Evolutionary conservation across 1,284 basidiomycete species (phyloP).

Genomic region (Acaromyces ingoldii): DNA sequence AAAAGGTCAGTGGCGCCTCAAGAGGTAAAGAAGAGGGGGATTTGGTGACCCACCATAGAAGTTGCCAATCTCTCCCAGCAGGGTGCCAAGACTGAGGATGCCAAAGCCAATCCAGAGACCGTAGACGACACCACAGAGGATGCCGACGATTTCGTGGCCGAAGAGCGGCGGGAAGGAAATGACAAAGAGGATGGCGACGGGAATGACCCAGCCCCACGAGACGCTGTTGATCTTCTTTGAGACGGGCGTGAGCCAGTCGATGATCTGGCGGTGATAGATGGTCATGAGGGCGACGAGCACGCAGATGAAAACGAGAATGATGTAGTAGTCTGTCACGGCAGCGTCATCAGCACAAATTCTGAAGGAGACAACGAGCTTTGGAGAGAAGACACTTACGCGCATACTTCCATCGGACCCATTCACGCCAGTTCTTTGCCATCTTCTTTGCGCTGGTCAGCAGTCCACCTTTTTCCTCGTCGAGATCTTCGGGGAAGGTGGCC

Average conservation of each 20-base stretch:
- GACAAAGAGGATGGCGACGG: slow-evolving; percentile 71
- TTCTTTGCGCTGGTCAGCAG: slow-evolving; percentile 17
- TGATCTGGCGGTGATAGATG: slow-evolving; percentile 59
- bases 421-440: slow-evolving; percentile 26
- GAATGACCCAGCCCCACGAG: slow-evolving; percentile 70
- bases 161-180: slow-evolving; percentile 58
- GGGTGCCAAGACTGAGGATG: slow-evolving; percentile 33
- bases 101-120: slow-evolving; percentile 48
- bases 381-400: slow-evolving; percentile 11
- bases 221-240: slow-evolving; percentile 62
- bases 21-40: no score
- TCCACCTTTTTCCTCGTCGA: slow-evolving; percentile 29
- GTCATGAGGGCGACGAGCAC: slow-evolving; percentile 61
- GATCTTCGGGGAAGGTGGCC: slow-evolving; percentile 37
- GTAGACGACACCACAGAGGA: slow-evolving; percentile 67
- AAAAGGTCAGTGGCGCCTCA: neutral
- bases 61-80: slow-evolving; percentile 44
- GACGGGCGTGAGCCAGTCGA: slow-evolving; percentile 63
- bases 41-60: slow-evolving; percentile 15
- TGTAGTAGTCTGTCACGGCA: slow-evolving; percentile 57
- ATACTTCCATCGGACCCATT: slow-evolving; percentile 30
- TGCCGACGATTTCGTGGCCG: slow-evolving; percentile 70
- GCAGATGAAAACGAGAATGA: slow-evolving; percentile 51
- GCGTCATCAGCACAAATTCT: neutral
- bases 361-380: neutral